phyloP scores from a whole-genome alignment of 179 eudicot species.

The Silene noctiflora region DNA sequence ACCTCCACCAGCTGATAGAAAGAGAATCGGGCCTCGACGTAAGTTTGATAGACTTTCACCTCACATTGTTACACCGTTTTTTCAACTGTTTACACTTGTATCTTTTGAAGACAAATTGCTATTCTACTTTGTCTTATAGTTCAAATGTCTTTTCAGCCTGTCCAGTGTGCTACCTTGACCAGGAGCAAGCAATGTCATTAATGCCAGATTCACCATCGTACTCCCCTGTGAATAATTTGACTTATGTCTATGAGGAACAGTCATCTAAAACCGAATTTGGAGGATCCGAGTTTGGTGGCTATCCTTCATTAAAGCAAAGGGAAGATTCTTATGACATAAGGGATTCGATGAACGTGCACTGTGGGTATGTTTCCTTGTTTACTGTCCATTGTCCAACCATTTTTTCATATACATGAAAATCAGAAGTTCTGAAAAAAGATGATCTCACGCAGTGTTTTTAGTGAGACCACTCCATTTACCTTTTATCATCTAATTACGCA shows the following conservation, averaged over 20 bases:
- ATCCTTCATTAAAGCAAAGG: conserved; percentile 87
- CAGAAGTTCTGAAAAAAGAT: background rate
- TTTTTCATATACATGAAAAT: background rate
- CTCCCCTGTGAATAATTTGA: conserved; percentile 43
- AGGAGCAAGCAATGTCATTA: conserved; percentile 37
- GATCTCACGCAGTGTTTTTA: background rate
- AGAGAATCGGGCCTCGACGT: conserved; percentile 52
- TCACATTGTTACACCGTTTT: conserved; percentile 4
- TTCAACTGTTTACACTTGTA: background rate
- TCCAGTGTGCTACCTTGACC: conserved; percentile 50
- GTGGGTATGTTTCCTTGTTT: conserved; percentile 62
- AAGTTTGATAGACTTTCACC: conserved; percentile 17
- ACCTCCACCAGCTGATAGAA: conserved; percentile 51
- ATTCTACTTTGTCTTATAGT: conserved; percentile 11
- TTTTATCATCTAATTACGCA: background rate
- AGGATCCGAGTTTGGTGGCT: conserved; percentile 96
- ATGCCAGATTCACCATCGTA: conserved; percentile 48
- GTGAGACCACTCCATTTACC: background rate
- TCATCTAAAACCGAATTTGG: conserved; percentile 72
- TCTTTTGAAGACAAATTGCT: conserved; percentile 2
- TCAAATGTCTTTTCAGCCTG: conserved; percentile 37
- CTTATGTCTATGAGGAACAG: conserved; percentile 36
- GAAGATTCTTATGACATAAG: conserved; percentile 74
- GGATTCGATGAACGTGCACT: conserved; percentile 89
- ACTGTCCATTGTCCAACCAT: background rate